A percentile compares a stretch with the other conserved stretches of the same genome.
Evolutionary conservation across 139 green algal genomes (phyloP).

Genomic region (Auxenochlorella pyrenoidosa): DNA sequence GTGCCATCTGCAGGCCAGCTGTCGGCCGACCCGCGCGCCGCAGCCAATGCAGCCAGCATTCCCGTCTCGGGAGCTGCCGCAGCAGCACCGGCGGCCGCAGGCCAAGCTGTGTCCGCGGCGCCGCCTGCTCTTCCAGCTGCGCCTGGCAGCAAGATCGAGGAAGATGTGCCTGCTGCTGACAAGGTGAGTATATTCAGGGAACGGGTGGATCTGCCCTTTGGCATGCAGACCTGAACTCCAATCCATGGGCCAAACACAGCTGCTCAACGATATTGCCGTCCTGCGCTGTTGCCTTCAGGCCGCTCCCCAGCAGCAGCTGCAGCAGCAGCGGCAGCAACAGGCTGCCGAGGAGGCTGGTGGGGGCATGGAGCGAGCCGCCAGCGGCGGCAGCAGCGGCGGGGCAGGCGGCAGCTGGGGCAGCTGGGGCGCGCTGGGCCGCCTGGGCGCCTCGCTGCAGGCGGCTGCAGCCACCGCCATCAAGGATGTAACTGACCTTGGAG

Average conservation of each 20-base stretch:
- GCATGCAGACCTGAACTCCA: too few relatives aligned
- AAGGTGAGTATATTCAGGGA: not conserved
- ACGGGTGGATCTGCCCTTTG: too few relatives aligned
- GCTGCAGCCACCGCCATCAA: constrained; percentile 22
- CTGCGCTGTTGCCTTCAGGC: not conserved
- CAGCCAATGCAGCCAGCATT: not conserved
- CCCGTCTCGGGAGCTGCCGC: not conserved
- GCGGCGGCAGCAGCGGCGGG: not conserved
- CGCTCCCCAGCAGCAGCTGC: not conserved
- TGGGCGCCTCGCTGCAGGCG: not conserved
- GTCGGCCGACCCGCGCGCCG: not conserved
- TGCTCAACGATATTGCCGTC: not conserved
- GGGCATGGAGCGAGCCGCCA: not conserved
- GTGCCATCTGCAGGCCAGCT: not conserved
- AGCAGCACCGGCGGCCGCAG: not conserved
- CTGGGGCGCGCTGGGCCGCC: constrained; percentile 20
- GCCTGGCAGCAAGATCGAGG: not conserved
- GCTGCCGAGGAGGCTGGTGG: not conserved
- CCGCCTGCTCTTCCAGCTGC: not conserved
- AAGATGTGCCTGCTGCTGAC: not conserved
- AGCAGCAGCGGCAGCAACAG: not conserved
- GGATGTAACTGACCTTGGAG: constrained; percentile 37
- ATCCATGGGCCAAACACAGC: too few relatives aligned
- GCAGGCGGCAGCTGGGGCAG: constrained; percentile 15
- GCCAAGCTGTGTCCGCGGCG: not conserved